These are phyloP conservation scores for Dimocarpus longan DNA, from an alignment of 345 rosid species.

Conservation along the genomic window DNA sequence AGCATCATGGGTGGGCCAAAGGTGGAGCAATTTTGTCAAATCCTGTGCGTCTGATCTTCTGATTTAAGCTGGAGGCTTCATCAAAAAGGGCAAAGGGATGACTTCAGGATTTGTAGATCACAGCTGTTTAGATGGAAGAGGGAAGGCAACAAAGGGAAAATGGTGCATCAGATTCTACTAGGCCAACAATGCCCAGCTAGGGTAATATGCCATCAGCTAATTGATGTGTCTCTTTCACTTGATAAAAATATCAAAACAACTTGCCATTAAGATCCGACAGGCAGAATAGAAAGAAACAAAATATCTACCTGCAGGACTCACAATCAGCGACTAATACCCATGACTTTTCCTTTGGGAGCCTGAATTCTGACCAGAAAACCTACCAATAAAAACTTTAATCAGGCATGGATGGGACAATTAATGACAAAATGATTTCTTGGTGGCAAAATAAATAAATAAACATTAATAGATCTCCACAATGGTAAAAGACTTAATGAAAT, in stretches of 20 bases:
- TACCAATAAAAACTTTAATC: slow-evolving; percentile 26
- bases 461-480: neutral
- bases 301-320: slow-evolving; percentile 11
- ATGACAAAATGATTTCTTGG: neutral
- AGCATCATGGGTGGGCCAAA: slow-evolving; percentile 29
- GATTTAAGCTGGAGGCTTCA: slow-evolving; percentile 41
- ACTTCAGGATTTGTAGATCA: slow-evolving; percentile 39
- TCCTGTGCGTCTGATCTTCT: slow-evolving; percentile 34
- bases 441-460: neutral
- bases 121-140: slow-evolving; percentile 38
- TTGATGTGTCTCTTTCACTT: slow-evolving; percentile 15
- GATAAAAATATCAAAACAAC: slow-evolving; percentile 10
- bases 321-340: slow-evolving; percentile 41
- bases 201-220: slow-evolving; percentile 31
- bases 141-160: slow-evolving; percentile 36
- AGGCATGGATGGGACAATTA: slow-evolving; percentile 6
- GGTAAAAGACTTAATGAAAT: slow-evolving; percentile 2
- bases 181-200: slow-evolving; percentile 30
- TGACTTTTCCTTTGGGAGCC: slow-evolving; percentile 50
- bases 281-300: neutral
- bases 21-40: slow-evolving; percentile 32
- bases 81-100: slow-evolving; percentile 33
- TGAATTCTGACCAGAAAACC: slow-evolving; percentile 47
- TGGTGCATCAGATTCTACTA: slow-evolving; percentile 38
- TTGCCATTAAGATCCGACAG: slow-evolving; percentile 12